phyloP scores from a whole-genome alignment of 2,329 filamentous ascomycete genomes.

The Trichoderma koningiopsis region DNA sequence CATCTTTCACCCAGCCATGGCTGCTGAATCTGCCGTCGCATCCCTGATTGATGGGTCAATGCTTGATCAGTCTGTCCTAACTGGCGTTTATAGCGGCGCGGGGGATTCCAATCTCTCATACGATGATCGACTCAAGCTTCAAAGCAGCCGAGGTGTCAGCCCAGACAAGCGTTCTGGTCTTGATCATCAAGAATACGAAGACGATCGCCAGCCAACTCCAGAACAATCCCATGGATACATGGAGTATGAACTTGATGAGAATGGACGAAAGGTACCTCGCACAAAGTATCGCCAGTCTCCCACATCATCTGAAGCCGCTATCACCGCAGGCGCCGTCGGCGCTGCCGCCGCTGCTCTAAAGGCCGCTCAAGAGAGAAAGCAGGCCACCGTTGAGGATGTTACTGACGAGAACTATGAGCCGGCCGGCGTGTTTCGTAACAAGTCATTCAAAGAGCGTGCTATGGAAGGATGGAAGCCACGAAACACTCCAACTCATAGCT shows the following conservation, averaged over 20 bases:
- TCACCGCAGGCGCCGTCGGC: conserved; percentile 58
- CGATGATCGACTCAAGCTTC: conserved; percentile 37
- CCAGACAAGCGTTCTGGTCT: conserved; percentile 47
- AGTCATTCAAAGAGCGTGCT: conserved; percentile 67
- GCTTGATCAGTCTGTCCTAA: conserved; percentile 69
- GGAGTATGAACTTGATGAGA: conserved; percentile 61
- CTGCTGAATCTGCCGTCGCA: conserved; percentile 86
- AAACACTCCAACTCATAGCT: conserved; percentile 60
- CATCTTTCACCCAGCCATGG: conserved; percentile 70
- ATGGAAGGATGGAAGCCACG: conserved; percentile 57
- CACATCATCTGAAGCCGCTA: conserved; percentile 59
- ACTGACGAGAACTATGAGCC: conserved; percentile 46
- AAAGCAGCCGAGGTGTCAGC: conserved; percentile 42
- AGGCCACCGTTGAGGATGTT: conserved; percentile 40
- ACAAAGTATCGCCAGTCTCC: conserved; percentile 52
- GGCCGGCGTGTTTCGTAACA: conserved; percentile 60
- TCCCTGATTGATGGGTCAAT: conserved; percentile 79
- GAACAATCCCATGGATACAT: conserved; percentile 50
- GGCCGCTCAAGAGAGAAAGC: conserved; percentile 51
- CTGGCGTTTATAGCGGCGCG: conserved; percentile 48
- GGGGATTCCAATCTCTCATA: conserved; percentile 44
- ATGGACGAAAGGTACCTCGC: conserved; percentile 57
- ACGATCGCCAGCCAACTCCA: conserved; percentile 47
- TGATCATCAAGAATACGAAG: conserved; percentile 42
- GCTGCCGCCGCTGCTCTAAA: conserved; percentile 56